Conservation (phyloP, 208 protist genomes). For the Angomonas deanei region DNA sequence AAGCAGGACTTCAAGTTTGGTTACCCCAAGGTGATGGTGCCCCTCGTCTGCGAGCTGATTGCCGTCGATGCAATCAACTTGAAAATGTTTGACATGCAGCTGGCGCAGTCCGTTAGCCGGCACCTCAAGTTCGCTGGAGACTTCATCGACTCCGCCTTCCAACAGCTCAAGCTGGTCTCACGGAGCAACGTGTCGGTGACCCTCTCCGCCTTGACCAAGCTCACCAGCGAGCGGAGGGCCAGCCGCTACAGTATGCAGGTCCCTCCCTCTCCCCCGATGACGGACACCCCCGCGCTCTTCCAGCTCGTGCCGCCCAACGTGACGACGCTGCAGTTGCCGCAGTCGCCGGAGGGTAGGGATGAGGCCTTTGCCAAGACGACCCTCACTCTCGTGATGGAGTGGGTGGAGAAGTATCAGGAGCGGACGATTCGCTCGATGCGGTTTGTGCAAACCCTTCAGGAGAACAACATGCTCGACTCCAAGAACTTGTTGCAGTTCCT, state of each 20-base stretch:
- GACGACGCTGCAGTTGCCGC: slow-evolving; percentile 35
- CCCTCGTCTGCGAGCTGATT: slow-evolving; percentile 86
- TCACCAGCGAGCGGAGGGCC: slow-evolving; percentile 36
- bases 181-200: slow-evolving; percentile 60
- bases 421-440: slow-evolving; percentile 42
- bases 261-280: slow-evolving; percentile 23
- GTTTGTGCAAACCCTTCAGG: slow-evolving; percentile 77
- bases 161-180: slow-evolving; percentile 71
- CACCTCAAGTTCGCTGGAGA: slow-evolving; percentile 69
- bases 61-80: slow-evolving; percentile 43
- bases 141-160: slow-evolving; percentile 66
- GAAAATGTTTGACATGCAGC: slow-evolving; percentile 75
- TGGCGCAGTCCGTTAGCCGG: slow-evolving; percentile 61
- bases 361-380: slow-evolving; percentile 33
- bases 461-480: slow-evolving; percentile 78
- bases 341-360: slow-evolving; percentile 33
- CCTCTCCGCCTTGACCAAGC: slow-evolving; percentile 64
- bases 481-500: slow-evolving; percentile 79
- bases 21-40: slow-evolving; percentile 53
- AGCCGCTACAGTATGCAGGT: slow-evolving; percentile 11
- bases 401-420: slow-evolving; percentile 56
- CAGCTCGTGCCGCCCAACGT: slow-evolving; percentile 38
- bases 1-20: slow-evolving; percentile 52
- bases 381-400: slow-evolving; percentile 68
- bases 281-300: slow-evolving; percentile 44